These are phyloP conservation scores for Zhuliangozyma blackwelliae DNA, from an alignment of 1,139 yeast species.

Conservation along the genomic window DNA sequence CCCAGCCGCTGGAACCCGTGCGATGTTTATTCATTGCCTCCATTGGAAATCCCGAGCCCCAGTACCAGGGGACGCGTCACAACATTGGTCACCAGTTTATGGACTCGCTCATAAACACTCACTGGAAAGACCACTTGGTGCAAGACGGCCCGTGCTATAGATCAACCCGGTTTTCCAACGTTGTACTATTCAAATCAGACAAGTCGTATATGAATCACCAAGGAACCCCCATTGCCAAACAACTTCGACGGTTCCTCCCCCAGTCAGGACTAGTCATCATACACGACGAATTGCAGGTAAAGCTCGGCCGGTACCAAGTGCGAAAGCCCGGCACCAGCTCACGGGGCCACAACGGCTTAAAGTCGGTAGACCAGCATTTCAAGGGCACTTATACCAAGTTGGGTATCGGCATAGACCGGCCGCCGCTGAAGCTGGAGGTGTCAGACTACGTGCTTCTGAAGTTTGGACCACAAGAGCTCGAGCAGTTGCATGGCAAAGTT, in stretches of 20 bases:
- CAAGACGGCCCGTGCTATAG: conserved; percentile 10
- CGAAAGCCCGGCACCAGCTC: conserved; percentile 54
- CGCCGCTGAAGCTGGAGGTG: conserved; percentile 42
- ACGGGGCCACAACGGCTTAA: conserved; percentile 80
- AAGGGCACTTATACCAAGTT: conserved; percentile 41
- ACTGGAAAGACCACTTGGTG: conserved; percentile 19
- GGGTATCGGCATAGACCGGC: conserved; percentile 75
- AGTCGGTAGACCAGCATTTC: conserved; percentile 43
- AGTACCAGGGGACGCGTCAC: conserved; percentile 63
- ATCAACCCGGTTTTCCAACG: conserved; percentile 19
- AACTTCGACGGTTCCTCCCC: conserved; percentile 36
- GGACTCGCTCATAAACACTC: conserved; percentile 24
- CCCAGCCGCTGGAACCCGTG: too few relatives aligned
- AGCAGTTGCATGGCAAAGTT: conserved; percentile 27
- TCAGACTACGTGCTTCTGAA: conserved; percentile 58
- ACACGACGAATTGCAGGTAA: conserved; percentile 72
- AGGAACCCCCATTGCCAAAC: conserved; percentile 49
- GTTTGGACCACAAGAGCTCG: conserved; percentile 36
- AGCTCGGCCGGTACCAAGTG: conserved; percentile 59
- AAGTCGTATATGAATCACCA: conserved; percentile 63
- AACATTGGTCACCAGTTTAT: conserved; percentile 67
- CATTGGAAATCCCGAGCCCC: conserved; percentile 74
- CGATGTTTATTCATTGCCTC: conserved; percentile 40
- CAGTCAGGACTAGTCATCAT: conserved; percentile 45
- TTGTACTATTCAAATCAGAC: conserved; percentile 40